phyloP scores from a whole-genome alignment of 2,329 filamentous ascomycete species.

The Sordariomycetes sp. region DNA sequence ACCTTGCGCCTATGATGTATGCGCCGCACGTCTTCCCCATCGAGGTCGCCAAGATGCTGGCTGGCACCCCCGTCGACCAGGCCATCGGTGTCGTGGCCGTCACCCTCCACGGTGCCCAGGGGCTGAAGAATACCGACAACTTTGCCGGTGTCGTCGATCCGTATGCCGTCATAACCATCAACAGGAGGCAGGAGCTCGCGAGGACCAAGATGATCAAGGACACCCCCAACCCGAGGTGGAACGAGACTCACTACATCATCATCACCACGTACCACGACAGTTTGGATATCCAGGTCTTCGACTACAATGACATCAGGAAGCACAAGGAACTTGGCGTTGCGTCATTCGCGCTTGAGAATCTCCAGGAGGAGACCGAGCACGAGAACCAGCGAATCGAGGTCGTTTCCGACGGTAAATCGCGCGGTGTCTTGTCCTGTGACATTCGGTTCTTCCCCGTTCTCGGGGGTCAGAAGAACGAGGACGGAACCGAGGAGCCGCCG shows the following conservation, averaged over 20 bases:
- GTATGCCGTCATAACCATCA: constrained; percentile 75
- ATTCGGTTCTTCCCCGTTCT: constrained; percentile 93
- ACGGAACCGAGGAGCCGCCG: constrained; percentile 66
- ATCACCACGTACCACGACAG: constrained; percentile 82
- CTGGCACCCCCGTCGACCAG: constrained; percentile 85
- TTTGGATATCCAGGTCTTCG: constrained; percentile 72
- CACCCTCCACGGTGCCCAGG: constrained; percentile 80
- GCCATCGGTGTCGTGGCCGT: constrained; percentile 89
- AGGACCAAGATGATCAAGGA: constrained; percentile 82
- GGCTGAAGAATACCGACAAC: constrained; percentile 89
- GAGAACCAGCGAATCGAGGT: constrained; percentile 82
- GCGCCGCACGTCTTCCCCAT: constrained; percentile 95
- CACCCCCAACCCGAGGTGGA: constrained; percentile 81
- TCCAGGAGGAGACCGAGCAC: constrained; percentile 64
- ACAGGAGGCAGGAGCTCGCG: constrained; percentile 67
- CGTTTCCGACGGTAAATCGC: constrained; percentile 67
- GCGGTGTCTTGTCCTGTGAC: constrained; percentile 69
- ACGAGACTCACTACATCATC: constrained; percentile 92
- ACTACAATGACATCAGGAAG: constrained; percentile 93
- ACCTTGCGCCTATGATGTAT: constrained; percentile 95
- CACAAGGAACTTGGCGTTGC: constrained; percentile 83
- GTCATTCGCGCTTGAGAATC: constrained; percentile 69
- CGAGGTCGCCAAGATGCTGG: constrained; percentile 95
- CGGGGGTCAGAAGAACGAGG: constrained; percentile 54
- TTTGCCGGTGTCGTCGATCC: constrained; percentile 88